phyloP scores from a whole-genome alignment of 1,284 basidiomycete species.

The Macrocybe sp. region DNA sequence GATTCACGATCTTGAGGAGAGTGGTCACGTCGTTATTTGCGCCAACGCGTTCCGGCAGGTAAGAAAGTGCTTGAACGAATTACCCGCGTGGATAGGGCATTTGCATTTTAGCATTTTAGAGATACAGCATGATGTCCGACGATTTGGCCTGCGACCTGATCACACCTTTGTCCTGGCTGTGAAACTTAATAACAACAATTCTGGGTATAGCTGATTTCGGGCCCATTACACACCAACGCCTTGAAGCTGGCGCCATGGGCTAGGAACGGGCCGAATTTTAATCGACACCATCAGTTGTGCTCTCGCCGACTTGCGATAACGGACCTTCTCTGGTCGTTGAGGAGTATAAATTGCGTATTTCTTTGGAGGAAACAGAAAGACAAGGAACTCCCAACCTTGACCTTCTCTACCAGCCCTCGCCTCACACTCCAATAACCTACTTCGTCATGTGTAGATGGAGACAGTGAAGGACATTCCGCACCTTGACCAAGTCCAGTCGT shows the following conservation, averaged over 20 bases:
- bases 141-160: no score
- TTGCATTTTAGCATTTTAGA: no score
- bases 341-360: conserved; percentile 19
- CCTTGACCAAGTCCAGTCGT: no score
- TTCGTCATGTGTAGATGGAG: conserved; percentile 53
- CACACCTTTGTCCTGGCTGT: neutral
- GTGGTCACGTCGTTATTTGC: no score
- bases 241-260: conserved; percentile 17
- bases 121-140: no score
- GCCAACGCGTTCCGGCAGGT: no score
- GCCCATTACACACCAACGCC: conserved; percentile 13
- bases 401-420: conserved; percentile 14
- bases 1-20: no score
- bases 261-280: conserved; percentile 18
- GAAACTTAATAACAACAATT: neutral
- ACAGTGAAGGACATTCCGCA: conserved; percentile 35
- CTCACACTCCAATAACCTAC: conserved; percentile 10
- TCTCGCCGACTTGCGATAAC: conserved; percentile 16
- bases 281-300: conserved; percentile 17
- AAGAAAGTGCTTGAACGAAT: no score
- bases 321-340: conserved; percentile 12
- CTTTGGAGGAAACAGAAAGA: conserved; percentile 5
- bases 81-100: no score
- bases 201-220: conserved; percentile 9
- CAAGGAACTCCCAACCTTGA: conserved; percentile 10